Percentiles rank a stretch among this genome's conserved stretches.
Evolutionary conservation across 1,284 basidiomycete species (phyloP).

Genomic region (Hypsizygus ulmarius): DNA sequence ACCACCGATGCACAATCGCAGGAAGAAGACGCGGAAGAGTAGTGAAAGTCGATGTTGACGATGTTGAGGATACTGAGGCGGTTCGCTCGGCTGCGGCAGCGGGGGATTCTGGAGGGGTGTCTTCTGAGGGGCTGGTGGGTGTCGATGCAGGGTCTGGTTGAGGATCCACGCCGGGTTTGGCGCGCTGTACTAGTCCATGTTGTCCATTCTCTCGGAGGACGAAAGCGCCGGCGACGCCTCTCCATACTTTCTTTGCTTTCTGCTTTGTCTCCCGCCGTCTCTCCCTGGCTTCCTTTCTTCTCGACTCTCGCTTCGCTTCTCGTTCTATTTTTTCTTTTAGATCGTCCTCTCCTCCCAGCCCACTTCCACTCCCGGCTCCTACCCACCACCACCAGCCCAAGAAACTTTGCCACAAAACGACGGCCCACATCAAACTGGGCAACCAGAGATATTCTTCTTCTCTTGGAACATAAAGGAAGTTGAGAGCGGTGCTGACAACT

Average conservation of each 20-base stretch:
- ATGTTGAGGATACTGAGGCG: conserved; percentile 18
- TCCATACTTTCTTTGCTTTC: conserved; percentile 53
- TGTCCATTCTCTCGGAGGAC: conserved; percentile 15
- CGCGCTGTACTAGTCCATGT: background rate
- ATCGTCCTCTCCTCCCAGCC: conserved; percentile 44
- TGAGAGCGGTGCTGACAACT: conserved; percentile 76
- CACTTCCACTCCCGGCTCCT: conserved; percentile 70
- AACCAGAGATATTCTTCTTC: conserved; percentile 87
- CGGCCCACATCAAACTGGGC: conserved; percentile 80
- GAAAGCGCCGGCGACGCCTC: conserved; percentile 49
- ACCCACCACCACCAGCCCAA: conserved; percentile 99
- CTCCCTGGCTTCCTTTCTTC: conserved; percentile 43
- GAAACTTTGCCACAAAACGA: conserved; percentile 91
- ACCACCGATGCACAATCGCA: conserved; percentile 48
- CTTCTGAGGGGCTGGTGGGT: conserved; percentile 8
- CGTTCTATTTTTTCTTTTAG: conserved; percentile 51
- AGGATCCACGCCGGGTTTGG: conserved; percentile 3
- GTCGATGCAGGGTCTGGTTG: conserved; percentile 3
- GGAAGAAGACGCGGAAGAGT: conserved; percentile 36
- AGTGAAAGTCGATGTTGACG: conserved; percentile 20
- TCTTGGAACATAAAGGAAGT: conserved; percentile 80
- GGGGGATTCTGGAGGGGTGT: conserved; percentile 12
- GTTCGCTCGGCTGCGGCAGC: conserved; percentile 11
- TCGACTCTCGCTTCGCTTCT: conserved; percentile 56
- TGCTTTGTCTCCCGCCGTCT: conserved; percentile 41